Percentiles rank a stretch among this genome's conserved stretches.
phyloP scores from a whole-genome alignment of 1,284 basidiomycete genomes.

The Tremellales sp. region DNA sequence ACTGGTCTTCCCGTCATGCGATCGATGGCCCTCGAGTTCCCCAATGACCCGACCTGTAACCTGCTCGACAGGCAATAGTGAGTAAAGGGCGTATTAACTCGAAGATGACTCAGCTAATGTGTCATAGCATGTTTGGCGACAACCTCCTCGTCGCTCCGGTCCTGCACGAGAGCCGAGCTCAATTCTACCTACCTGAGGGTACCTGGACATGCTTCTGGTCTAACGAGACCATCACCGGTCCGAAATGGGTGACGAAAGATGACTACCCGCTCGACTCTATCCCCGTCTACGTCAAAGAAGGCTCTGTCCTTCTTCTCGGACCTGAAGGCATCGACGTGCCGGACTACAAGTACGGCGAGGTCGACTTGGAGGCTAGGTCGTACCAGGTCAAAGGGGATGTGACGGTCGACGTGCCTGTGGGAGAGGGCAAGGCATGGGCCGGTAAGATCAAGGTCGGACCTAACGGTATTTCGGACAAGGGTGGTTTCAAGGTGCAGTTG shows the following conservation, averaged over 20 bases:
- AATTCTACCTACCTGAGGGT: slow-evolving; percentile 67
- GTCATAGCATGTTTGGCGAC: slow-evolving; percentile 58
- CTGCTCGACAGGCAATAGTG: slow-evolving; percentile 59
- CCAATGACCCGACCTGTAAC: slow-evolving; percentile 61
- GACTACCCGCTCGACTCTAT: slow-evolving; percentile 47
- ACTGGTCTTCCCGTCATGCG: slow-evolving; percentile 64
- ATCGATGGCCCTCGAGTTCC: slow-evolving; percentile 71
- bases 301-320: slow-evolving; percentile 58
- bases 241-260: slow-evolving; percentile 29
- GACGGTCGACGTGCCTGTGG: slow-evolving; percentile 50
- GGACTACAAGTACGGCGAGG: slow-evolving; percentile 60
- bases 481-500: not conserved
- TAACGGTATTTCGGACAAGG: slow-evolving; percentile 12
- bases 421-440: slow-evolving; percentile 33
- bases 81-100: too few species aligned
- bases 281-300: slow-evolving; percentile 63
- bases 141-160: slow-evolving; percentile 70
- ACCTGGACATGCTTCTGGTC: slow-evolving; percentile 59
- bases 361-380: slow-evolving; percentile 54
- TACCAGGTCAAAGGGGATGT: slow-evolving; percentile 55
- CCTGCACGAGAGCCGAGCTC: slow-evolving; percentile 57
- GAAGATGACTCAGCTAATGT: not conserved
- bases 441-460: slow-evolving; percentile 17
- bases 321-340: slow-evolving; percentile 57
- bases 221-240: slow-evolving; percentile 24